A percentile compares a stretch with the other conserved stretches of the same genome.
These are phyloP conservation scores for Parietaria judaica DNA, from an alignment of 306 rosid species.

Conservation along the genomic window DNA sequence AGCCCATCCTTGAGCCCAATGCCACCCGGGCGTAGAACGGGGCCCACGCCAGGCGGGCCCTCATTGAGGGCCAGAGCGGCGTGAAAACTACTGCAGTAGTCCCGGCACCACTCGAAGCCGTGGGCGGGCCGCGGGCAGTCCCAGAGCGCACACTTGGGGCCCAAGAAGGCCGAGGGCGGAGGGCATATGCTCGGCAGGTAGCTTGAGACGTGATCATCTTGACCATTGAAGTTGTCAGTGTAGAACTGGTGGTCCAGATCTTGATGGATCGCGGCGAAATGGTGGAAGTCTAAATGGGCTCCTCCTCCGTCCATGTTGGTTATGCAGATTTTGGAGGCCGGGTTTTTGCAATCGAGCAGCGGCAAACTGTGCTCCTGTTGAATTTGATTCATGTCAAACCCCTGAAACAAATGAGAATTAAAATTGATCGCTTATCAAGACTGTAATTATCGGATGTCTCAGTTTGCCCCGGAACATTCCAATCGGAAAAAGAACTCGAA, in stretches of 20 bases:
- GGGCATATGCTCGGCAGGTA: conserved; percentile 80
- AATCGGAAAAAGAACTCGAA: background rate
- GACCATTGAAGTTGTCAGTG: conserved; percentile 30
- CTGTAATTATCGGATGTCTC: too few relatives aligned
- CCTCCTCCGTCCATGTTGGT: conserved; percentile 51
- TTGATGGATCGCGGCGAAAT: conserved; percentile 60
- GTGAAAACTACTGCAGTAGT: conserved; percentile 95
- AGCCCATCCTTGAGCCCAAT: conserved; percentile 85
- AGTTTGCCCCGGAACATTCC: background rate
- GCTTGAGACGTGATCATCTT: conserved; percentile 57
- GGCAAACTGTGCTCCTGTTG: conserved; percentile 64
- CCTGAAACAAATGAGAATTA: conserved; percentile 28
- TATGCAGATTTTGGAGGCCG: conserved; percentile 47
- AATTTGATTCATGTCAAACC: conserved; percentile 43
- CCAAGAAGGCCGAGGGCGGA: conserved; percentile 94
- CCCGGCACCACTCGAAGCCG: conserved; percentile 80
- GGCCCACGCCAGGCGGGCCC: conserved; percentile 98
- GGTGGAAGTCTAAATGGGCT: conserved; percentile 63
- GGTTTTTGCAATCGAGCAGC: conserved; percentile 53
- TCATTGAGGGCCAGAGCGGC: conserved; percentile 84
- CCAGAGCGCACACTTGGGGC: conserved; percentile 98
- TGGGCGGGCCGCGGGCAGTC: conserved; percentile 97
- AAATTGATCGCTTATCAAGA: too few relatives aligned
- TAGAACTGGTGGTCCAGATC: conserved; percentile 51
- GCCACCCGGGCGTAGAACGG: conserved; percentile 92